A percentile compares a stretch with the other conserved stretches of the same genome.
These are phyloP conservation scores for Pelargonium australe DNA, from an alignment of 441 rosid genomes.

Conservation along the genomic window DNA sequence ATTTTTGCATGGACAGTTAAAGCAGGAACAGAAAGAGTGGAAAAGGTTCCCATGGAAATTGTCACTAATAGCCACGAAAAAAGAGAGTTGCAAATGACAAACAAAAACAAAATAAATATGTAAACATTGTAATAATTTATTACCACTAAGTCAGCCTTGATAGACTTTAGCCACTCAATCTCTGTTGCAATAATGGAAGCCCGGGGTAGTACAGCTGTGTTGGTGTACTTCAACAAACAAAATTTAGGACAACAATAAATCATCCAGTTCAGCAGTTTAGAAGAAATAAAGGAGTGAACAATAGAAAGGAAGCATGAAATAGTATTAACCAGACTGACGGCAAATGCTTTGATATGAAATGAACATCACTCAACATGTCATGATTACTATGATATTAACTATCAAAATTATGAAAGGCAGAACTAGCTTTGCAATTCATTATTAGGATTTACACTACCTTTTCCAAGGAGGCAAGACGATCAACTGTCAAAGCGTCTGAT, in stretches of 20 bases:
- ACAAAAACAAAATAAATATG: background rate
- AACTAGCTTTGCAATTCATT: background rate
- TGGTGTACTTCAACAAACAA: conserved; percentile 55
- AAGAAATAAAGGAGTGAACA: background rate
- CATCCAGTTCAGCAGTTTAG: background rate
- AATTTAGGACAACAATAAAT: background rate
- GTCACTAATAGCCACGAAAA: conserved; percentile 1
- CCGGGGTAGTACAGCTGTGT: conserved; percentile 92
- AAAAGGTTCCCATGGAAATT: background rate
- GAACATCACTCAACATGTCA: background rate
- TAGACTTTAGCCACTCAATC: conserved; percentile 81
- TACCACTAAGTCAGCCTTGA: conserved; percentile 96
- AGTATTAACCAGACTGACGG: background rate
- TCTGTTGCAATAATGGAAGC: conserved; percentile 70
- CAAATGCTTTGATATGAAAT: background rate
- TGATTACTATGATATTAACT: background rate
- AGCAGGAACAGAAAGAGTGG: background rate
- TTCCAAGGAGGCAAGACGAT: conserved; percentile 91
- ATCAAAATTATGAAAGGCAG: background rate
- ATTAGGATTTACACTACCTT: conserved; percentile 38
- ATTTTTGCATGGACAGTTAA: background rate
- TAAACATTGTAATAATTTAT: conserved; percentile 1
- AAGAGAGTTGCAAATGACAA: background rate
- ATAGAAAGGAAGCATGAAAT: background rate
- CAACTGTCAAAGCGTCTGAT: conserved; percentile 97